A percentile compares a stretch with the other conserved stretches of the same genome.
phyloP scores from a whole-genome alignment of 1,284 basidiomycete genomes.

The Phenoliferia sp. region DNA sequence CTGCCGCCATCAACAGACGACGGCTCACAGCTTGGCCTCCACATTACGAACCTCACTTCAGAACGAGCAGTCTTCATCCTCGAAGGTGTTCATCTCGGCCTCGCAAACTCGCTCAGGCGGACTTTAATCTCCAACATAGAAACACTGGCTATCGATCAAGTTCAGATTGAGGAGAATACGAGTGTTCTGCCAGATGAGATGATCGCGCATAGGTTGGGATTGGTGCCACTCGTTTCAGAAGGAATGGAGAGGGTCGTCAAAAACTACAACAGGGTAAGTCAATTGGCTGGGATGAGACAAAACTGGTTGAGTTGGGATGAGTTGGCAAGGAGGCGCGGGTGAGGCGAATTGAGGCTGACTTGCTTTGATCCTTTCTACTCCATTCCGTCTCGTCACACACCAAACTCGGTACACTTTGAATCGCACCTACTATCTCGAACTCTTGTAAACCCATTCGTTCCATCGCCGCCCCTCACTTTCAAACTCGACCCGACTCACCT shows the following conservation, averaged over 20 bases:
- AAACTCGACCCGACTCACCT: too few species aligned
- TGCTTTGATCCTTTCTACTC: too few species aligned
- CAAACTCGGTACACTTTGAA: too few species aligned
- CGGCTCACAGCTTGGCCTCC: slow-evolving; percentile 31
- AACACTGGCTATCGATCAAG: slow-evolving; percentile 96
- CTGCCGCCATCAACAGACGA: slow-evolving; percentile 30
- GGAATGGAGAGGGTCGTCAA: slow-evolving; percentile 56
- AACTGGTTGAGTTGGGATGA: too few species aligned
- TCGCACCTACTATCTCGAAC: too few species aligned
- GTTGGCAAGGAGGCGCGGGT: background rate
- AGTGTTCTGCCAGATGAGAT: slow-evolving; percentile 96
- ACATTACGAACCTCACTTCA: slow-evolving; percentile 48
- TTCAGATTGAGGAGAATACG: slow-evolving; percentile 87
- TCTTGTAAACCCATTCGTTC: too few species aligned
- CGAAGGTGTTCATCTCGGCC: slow-evolving; percentile 86
- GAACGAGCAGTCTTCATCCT: slow-evolving; percentile 82
- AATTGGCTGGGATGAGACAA: background rate
- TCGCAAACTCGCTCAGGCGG: slow-evolving; percentile 82
- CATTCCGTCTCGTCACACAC: too few species aligned
- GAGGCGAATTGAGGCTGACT: too few species aligned
- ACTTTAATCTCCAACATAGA: slow-evolving; percentile 94
- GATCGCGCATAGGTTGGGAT: slow-evolving; percentile 89
- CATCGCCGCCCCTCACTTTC: too few species aligned
- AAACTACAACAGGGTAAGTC: slow-evolving; percentile 67
- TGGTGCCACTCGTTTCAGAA: slow-evolving; percentile 79